phyloP scores from a whole-genome alignment of 2,329 filamentous ascomycete species.

The Corynespora cassiicola region DNA sequence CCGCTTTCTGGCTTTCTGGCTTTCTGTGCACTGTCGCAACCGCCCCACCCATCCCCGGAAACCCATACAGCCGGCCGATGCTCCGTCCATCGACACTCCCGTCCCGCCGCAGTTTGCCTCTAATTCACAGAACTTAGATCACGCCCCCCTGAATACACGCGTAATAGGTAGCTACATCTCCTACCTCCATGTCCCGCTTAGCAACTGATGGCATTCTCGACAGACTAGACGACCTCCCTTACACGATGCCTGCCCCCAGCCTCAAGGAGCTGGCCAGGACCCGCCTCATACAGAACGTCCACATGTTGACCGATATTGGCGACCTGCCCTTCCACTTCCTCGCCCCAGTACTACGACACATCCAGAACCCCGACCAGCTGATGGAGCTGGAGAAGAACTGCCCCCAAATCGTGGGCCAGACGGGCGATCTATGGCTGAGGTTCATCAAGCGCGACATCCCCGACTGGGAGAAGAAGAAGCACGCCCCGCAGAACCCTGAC shows the following conservation, averaged over 20 bases:
- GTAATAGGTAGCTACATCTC: neutral
- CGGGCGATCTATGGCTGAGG: slow-evolving; percentile 76
- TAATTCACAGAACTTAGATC: too few relatives aligned
- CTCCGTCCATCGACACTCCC: neutral
- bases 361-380: slow-evolving; percentile 78
- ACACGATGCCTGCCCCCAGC: slow-evolving; percentile 42
- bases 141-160: neutral
- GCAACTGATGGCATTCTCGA: too few relatives aligned
- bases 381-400: slow-evolving; percentile 74
- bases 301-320: slow-evolving; percentile 70
- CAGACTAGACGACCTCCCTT: neutral
- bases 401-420: slow-evolving; percentile 75
- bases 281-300: slow-evolving; percentile 49
- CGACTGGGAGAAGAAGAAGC: slow-evolving; percentile 67
- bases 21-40: slow-evolving; percentile 7
- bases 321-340: slow-evolving; percentile 72
- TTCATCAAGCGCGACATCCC: slow-evolving; percentile 82
- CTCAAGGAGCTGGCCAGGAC: slow-evolving; percentile 49
- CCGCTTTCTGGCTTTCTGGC: too few relatives aligned
- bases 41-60: neutral
- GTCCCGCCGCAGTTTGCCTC: neutral
- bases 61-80: too few relatives aligned
- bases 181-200: neutral
- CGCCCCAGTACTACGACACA: slow-evolving; percentile 70
- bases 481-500: slow-evolving; percentile 67